Evolutionary conservation across 805 yeast species (phyloP), one percentile per base, ranked within the genome.

Genomic region (Metschnikowia lunata): DNA sequence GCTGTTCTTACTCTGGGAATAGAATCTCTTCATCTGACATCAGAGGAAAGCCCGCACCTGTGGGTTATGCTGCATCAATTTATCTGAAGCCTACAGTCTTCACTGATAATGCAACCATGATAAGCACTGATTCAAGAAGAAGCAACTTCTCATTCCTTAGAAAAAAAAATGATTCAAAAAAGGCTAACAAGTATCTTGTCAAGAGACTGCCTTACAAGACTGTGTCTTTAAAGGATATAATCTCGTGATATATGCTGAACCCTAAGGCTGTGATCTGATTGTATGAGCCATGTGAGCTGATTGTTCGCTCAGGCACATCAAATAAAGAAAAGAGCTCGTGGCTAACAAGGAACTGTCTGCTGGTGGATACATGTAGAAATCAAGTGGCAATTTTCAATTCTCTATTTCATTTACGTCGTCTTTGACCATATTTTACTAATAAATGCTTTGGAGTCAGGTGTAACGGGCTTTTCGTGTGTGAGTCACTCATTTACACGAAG

Each of bases 101-200:
- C 11, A 12, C 28, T 14, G 48, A 40, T 18, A 38, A 34, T 15
- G 41, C 43, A 2, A 43, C 46, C 14, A 15, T 36, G 5, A 29
- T n/a, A 33, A 34, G 31, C 29, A 28, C 32, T 4, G 15, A 9
- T 13, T 36, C 45, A 7, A 36, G 37, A 26, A 42, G 9, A n/a
- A 29, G 36, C 28, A 8, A 34, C 4, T 32, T 37, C 13, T 28
- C 37, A 13, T 18, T 36, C 12, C 32, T 37, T 26, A 37, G 28
- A 30, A 30, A 34, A 15, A 47, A 30, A 26, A 18, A 26, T 12
- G 48, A 46, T 8, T 38, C 46, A 23, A 53, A 45, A 34, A 15
- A 26, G n/a, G 30, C 39, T 12, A 49, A 58, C 49, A 65, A 64
- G 48, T 63, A 64, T 47, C 46, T 45, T 13, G 61, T 65, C 27